phyloP scores from a whole-genome alignment of 2,329 filamentous ascomycete genomes.

The Blastomyces silverae region DNA sequence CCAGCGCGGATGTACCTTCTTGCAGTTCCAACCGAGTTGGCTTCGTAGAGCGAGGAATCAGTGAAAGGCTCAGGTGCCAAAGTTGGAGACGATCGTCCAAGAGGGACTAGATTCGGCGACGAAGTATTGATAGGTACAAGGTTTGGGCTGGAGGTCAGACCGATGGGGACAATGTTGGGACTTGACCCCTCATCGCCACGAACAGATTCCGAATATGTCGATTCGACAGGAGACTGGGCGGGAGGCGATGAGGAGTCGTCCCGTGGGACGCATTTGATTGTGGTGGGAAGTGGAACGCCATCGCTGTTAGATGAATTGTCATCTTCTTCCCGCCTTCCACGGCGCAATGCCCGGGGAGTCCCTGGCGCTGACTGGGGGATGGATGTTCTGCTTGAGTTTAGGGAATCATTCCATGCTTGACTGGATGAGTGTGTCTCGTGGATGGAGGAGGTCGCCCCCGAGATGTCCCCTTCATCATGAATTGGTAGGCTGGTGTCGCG shows the following conservation, averaged over 20 bases:
- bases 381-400: slow-evolving; percentile 22
- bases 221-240: slow-evolving; percentile 21
- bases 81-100: slow-evolving; percentile 29
- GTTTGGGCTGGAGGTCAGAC: slow-evolving; percentile 37
- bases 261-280: slow-evolving; percentile 35
- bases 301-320: slow-evolving; percentile 22
- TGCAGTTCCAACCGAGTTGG: slow-evolving; percentile 38
- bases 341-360: slow-evolving; percentile 12
- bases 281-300: slow-evolving; percentile 30
- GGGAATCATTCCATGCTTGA: slow-evolving; percentile 19
- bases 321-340: slow-evolving; percentile 19
- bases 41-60: slow-evolving; percentile 36
- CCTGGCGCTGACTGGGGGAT: slow-evolving; percentile 18
- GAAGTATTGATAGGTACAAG: slow-evolving; percentile 36
- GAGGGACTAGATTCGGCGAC: slow-evolving; percentile 35
- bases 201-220: slow-evolving; percentile 23
- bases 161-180: slow-evolving; percentile 37
- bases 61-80: slow-evolving; percentile 31
- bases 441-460: slow-evolving; percentile 12
- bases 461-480: slow-evolving; percentile 21
- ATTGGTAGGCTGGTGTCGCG: slow-evolving; percentile 27
- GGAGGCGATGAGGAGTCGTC: slow-evolving; percentile 30
- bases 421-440: slow-evolving; percentile 19
- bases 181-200: slow-evolving; percentile 31
- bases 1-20: slow-evolving; percentile 34